phyloP scores from a whole-genome alignment of 371 early-diverging fungal genomes.

The Rhizomucor pusillus region DNA sequence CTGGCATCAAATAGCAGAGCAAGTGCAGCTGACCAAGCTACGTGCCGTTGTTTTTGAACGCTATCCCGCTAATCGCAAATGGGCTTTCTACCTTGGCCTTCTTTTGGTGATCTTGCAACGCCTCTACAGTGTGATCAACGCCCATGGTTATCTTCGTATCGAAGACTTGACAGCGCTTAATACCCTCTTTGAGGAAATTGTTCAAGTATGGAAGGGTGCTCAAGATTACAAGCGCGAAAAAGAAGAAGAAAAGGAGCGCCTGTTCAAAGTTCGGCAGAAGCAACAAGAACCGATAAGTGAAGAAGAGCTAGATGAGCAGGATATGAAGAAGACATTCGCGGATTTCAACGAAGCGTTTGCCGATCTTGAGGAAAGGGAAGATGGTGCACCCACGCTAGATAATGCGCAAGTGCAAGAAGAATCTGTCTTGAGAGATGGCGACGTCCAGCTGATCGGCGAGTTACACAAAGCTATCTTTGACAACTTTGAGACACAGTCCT shows the following conservation, averaged over 20 bases:
- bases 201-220: slow-evolving; percentile 70
- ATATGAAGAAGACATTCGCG: slow-evolving; percentile 75
- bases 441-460: slow-evolving; percentile 52
- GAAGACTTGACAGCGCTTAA: slow-evolving; percentile 57
- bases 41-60: slow-evolving; percentile 55
- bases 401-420: slow-evolving; percentile 47
- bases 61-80: slow-evolving; percentile 47
- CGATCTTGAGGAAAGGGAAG: slow-evolving; percentile 38
- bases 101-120: slow-evolving; percentile 60
- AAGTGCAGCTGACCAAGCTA: slow-evolving; percentile 37
- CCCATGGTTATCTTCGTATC: slow-evolving; percentile 50
- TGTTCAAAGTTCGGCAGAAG: slow-evolving; percentile 73
- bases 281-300: slow-evolving; percentile 65
- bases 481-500: slow-evolving; percentile 18
- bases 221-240: slow-evolving; percentile 65
- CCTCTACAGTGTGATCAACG: slow-evolving; percentile 47
- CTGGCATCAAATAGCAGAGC: slow-evolving; percentile 49
- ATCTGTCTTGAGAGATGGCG: slow-evolving; percentile 54
- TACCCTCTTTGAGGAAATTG: slow-evolving; percentile 59
- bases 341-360: slow-evolving; percentile 66
- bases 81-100: slow-evolving; percentile 66
- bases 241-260: slow-evolving; percentile 68
- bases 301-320: slow-evolving; percentile 71
- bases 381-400: slow-evolving; percentile 1
- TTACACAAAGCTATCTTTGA: slow-evolving; percentile 36